Evolutionary conservation across 1,284 basidiomycete species (phyloP).

Genomic region (Cutaneotrichosporon sp.): DNA sequence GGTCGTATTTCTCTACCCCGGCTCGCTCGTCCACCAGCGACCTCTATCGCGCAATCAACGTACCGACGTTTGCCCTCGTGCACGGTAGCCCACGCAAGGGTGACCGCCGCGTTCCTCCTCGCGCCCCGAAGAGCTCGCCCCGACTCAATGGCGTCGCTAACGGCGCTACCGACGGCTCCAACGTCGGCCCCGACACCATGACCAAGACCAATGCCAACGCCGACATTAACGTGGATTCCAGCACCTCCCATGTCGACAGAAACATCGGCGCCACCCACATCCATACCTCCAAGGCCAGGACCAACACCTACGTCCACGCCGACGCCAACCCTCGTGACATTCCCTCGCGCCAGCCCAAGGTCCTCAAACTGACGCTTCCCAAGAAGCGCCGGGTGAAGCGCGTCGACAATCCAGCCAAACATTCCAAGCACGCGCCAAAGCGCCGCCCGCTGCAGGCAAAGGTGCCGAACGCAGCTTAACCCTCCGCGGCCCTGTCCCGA

Average conservation of each 20-base stretch:
- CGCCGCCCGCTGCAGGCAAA: slow-evolving; percentile 8
- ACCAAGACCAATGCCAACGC: too few species aligned
- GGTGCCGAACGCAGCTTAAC: slow-evolving; percentile 10
- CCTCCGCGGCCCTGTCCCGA: neutral
- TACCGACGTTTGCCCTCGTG: slow-evolving; percentile 17
- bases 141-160: too few species aligned
- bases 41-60: slow-evolving; percentile 14
- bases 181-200: too few species aligned
- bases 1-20: neutral
- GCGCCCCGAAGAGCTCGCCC: neutral
- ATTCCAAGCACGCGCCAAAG: neutral
- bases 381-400: neutral
- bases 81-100: neutral
- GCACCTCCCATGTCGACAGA: too few species aligned
- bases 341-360: neutral
- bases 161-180: too few species aligned
- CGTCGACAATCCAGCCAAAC: neutral
- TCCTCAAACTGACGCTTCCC: neutral
- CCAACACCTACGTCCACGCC: neutral
- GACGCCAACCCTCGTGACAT: neutral
- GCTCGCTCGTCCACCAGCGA: neutral
- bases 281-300: too few species aligned
- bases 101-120: neutral
- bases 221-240: too few species aligned
- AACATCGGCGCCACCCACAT: too few species aligned